Conservation (phyloP, 139 green algal species). For the Chlamydomonas applanata region DNA sequence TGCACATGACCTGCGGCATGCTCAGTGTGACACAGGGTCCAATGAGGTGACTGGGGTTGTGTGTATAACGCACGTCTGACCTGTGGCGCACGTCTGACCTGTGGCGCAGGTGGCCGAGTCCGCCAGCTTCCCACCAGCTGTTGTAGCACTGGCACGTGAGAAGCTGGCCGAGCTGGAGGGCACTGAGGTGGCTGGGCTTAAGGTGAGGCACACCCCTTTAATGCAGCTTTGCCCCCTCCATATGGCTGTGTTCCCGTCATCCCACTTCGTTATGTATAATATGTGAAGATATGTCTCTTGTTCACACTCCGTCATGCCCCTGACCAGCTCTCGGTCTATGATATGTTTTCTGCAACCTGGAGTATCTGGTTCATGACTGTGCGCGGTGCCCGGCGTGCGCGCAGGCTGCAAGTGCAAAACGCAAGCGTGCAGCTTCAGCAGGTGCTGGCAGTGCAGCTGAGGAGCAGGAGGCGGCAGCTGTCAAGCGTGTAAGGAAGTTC, state of each 20-base stretch:
- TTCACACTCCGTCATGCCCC: not conserved
- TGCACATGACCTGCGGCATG: too few species aligned
- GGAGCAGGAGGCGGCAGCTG: slow-evolving; percentile 1
- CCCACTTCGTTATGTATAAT: not conserved
- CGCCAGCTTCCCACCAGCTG: slow-evolving; percentile 80
- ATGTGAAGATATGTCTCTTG: not conserved
- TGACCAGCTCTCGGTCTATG: not conserved
- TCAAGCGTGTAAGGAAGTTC: slow-evolving; percentile 25
- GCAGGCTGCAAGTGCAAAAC: slow-evolving; percentile 6
- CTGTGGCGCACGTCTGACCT: too few species aligned
- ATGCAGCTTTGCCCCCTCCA: too few species aligned
- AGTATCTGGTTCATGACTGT: not conserved
- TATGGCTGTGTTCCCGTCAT: not conserved
- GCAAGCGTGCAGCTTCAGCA: not conserved
- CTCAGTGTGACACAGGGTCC: too few species aligned
- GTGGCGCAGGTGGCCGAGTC: slow-evolving; percentile 81
- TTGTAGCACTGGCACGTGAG: slow-evolving; percentile 72
- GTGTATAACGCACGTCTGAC: too few species aligned
- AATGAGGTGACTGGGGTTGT: too few species aligned
- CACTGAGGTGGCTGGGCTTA: slow-evolving; percentile 1
- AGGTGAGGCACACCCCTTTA: slow-evolving; percentile 6
- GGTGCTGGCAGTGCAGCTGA: not conserved
- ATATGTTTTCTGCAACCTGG: not conserved
- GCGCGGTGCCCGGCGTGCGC: not conserved
- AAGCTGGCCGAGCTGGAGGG: slow-evolving; percentile 78